Base-by-base conservation (phyloP, 306 rosid genomes). In the Glycine tomentella region DNA sequence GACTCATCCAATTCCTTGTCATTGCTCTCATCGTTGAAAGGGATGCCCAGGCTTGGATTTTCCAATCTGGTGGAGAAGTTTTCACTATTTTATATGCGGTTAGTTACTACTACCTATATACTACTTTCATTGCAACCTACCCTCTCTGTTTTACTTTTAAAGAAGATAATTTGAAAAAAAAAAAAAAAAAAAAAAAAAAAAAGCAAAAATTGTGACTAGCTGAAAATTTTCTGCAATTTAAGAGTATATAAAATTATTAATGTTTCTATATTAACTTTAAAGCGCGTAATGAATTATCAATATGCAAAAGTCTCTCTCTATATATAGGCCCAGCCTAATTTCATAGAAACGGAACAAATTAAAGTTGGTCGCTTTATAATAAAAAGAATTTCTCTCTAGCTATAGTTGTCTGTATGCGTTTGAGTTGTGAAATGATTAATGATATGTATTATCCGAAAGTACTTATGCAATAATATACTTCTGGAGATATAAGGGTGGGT, bases 41-140 rank as follows among this genome's bases (percentile, higher is more conserved):
- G 83, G 86, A 93, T 66, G n/a, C 80, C 5, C 91, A 90, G 68
- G 94, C 97, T 76, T 95, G 99, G 99, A 75, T 95, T 69, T 93
- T 95, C 65, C 90, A 87, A 25, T 88, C 90, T 10, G 94, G 92
- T 33, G 92, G 82, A 2, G 99, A 95, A 87, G 89, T 88, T 64
- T 93, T 95, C 92, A 93, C 94, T 13, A 89, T 95, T 48, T 4
- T 93, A 4, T 95, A 95, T 36, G 99, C 98, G 80, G 99, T 95
- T 1, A 85, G 93, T 88, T 17, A 8, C 55, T 25, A 25, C 31
- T 25, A 25, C 2, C 31, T 25, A 25, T 25, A 25, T 1, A 25
- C 31, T 25, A 25, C 31, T 25, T 25, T 25, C 31, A 25, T 25
- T 25, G 1, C 31, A 25, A 25, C 31, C 31, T 25, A 25, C 31